These are phyloP conservation scores for Saccharomyces pastorianus DNA, from an alignment of 1,139 yeast species.

Conservation along the genomic window DNA sequence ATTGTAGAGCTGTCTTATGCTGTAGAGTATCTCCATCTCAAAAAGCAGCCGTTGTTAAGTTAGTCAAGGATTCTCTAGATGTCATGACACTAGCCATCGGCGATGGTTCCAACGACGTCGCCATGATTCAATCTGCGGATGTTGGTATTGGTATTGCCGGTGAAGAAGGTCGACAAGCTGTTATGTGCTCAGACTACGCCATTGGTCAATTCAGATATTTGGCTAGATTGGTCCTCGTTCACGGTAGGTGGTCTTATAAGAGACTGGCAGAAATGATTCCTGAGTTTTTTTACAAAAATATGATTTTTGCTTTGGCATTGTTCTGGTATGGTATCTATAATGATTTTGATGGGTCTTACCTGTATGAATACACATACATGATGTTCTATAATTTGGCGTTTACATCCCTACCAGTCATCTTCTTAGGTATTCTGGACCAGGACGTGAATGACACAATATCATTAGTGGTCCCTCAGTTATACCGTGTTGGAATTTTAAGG, in stretches of 20 bases:
- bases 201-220: constrained; percentile 88
- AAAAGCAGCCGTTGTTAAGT: constrained; percentile 88
- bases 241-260: constrained; percentile 95
- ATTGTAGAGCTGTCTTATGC: constrained; percentile 87
- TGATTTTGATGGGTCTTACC: constrained; percentile 83
- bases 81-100: constrained; percentile 93
- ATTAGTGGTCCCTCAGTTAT: constrained; percentile 81
- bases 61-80: constrained; percentile 72
- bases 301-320: constrained; percentile 75
- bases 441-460: constrained; percentile 81
- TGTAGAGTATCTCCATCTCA: constrained; percentile 97
- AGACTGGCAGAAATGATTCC: constrained; percentile 93
- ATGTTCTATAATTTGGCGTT: constrained; percentile 92
- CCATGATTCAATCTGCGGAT: constrained; percentile 97
- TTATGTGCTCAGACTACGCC: constrained; percentile 95
- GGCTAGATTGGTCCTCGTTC: constrained; percentile 70
- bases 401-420: constrained; percentile 87
- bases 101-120: constrained; percentile 97
- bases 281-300: constrained; percentile 84
- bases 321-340: constrained; percentile 89
- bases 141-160: constrained; percentile 84
- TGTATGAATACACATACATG: constrained; percentile 85
- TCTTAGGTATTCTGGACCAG: constrained; percentile 86
- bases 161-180: constrained; percentile 97
- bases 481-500: constrained; percentile 75